phyloP scores from a whole-genome alignment of 192 early-diverging fungal species.

The Pilaira anomala region DNA sequence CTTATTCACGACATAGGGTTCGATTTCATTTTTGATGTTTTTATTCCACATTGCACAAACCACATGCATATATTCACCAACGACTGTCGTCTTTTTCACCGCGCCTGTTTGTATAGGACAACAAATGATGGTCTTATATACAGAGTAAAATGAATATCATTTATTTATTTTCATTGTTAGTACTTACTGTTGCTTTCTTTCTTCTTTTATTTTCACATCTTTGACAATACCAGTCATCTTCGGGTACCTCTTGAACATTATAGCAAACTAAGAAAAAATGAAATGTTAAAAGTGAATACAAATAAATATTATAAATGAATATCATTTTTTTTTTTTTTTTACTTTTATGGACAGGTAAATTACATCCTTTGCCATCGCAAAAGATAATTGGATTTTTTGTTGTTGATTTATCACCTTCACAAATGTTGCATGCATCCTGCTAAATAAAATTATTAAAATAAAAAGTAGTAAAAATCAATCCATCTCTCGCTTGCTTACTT shows the following conservation, averaged over 20 bases:
- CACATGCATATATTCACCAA: constrained; percentile 45
- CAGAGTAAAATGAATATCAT: neutral
- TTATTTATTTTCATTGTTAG: neutral
- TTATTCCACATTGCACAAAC: constrained; percentile 47
- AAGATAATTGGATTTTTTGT: constrained; percentile 47
- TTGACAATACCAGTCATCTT: constrained; percentile 51
- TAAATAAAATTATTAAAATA: neutral
- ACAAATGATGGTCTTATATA: constrained; percentile 42
- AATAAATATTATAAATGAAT: neutral
- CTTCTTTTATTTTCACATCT: constrained; percentile 40
- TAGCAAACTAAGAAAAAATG: constrained; percentile 40
- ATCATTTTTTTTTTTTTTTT: too few species aligned
- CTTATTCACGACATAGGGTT: constrained; percentile 37
- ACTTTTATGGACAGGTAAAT: constrained; percentile 42
- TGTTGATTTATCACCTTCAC: constrained; percentile 41
- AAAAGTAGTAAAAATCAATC: too few species aligned
- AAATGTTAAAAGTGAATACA: neutral
- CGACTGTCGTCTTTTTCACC: constrained; percentile 40
- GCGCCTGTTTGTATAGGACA: constrained; percentile 41
- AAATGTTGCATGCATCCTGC: constrained; percentile 41
- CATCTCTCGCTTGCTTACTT: too few species aligned
- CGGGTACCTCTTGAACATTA: constrained; percentile 39
- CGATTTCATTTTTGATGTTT: constrained; percentile 20
- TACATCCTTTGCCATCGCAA: constrained; percentile 47
- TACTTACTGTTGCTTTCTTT: constrained; percentile 40